Evolutionary conservation across 768 basidiomycete species (phyloP), one percentile per base, ranked within the genome.

Genomic region (Russula earlei): DNA sequence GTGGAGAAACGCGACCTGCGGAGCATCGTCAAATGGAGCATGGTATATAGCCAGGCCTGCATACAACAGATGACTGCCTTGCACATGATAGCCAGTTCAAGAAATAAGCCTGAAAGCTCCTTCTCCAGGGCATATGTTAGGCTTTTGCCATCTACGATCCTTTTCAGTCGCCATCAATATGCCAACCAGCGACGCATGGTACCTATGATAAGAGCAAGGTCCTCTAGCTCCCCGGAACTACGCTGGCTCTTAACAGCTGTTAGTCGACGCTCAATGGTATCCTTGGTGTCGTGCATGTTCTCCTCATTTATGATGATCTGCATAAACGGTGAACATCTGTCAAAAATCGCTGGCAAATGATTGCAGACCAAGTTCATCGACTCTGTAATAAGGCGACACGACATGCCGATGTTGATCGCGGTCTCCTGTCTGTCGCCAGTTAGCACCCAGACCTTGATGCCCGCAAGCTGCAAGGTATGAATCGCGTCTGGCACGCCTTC

Each of bases 391-490:
- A 99, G 70, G 60, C 92, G 81, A 73, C 96, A 98, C 1, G 93
- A 95, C 79, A 98, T 85, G 50, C 96, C 96, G 61, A 99, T 98
- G 65, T 99, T 99, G 71, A 99, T 97, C 15, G 96, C 96, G 1
- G 96, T 99, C 71, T 99, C 96, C 72, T 99, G 96, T 62, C 96
- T 76, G 69, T 99, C 96, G 1, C 96, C 96, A 2, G 96, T 99
- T 49, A 99, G 73, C 8, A 99, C 94, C 96, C 96, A 99, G 17
- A 99, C 84, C 79, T 98, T 99, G 71, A 99, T 96, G 3, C 96
- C 96, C 36, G 96, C 96, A 80, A 90, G 91, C 65, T 99, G 96
- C 44, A 99, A 70, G 0, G 94, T 97, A 67, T 98, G 94, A 47
- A 98, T 99, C 5, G 96, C 85, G 65, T 99, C 96, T 0, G 96